Evolutionary conservation across 352 stramenopile genomes (phyloP).

Genomic region (Phytophthora constricta): DNA sequence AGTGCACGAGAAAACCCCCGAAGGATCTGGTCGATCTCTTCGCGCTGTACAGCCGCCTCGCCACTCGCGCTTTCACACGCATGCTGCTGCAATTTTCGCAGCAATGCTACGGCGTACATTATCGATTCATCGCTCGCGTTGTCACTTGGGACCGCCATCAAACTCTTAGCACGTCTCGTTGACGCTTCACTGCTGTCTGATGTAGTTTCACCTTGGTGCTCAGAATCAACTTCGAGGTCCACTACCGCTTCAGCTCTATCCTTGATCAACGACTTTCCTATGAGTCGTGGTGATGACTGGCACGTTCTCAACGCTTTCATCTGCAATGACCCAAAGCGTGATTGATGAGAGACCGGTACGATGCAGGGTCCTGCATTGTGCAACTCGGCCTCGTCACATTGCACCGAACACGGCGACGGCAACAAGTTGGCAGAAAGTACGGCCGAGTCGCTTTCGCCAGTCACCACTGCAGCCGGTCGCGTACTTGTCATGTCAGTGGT

Average conservation of each 20-base stretch:
- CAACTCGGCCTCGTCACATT: constrained; percentile 18
- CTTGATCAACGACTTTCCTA: constrained; percentile 29
- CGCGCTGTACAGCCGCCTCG: constrained; percentile 47
- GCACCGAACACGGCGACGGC: constrained; percentile 18
- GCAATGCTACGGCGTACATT: constrained; percentile 61
- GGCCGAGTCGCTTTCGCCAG: constrained; percentile 21
- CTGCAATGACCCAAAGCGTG: constrained; percentile 19
- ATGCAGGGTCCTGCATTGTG: constrained; percentile 25
- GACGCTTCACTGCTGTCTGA: not conserved
- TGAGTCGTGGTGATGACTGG: constrained; percentile 36
- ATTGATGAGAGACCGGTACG: constrained; percentile 13
- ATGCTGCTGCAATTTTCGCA: constrained; percentile 63
- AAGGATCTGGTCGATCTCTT: constrained; percentile 68
- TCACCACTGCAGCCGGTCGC: constrained; percentile 7
- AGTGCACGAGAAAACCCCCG: constrained; percentile 65
- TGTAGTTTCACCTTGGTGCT: constrained; percentile 7
- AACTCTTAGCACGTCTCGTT: constrained; percentile 22
- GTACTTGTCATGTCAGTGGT: constrained; percentile 5
- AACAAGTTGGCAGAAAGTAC: constrained; percentile 36
- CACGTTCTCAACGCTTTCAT: constrained; percentile 25
- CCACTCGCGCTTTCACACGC: constrained; percentile 37
- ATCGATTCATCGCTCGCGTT: constrained; percentile 52
- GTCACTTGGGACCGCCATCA: constrained; percentile 31
- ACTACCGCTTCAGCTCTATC: not conserved
- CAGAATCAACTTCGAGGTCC: constrained; percentile 21